A percentile compares a stretch with the other conserved stretches of the same genome.
phyloP scores from a whole-genome alignment of 2,329 filamentous ascomycete genomes.

The Coleophoma eucalyptorum region DNA sequence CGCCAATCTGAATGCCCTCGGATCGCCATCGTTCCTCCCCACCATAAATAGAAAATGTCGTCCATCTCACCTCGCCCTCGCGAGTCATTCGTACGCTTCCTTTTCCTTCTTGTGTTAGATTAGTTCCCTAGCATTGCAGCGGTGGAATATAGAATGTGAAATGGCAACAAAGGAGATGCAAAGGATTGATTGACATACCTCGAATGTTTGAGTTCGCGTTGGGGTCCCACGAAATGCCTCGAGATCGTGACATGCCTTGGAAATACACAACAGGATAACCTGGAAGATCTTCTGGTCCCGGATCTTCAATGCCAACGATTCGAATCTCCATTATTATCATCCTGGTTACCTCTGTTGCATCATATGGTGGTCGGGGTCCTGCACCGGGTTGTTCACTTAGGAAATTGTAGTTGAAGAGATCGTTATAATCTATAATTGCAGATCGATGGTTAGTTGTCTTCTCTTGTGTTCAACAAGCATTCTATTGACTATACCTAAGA shows the following conservation, averaged over 20 bases:
- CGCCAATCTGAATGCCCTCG: slow-evolving; percentile 73
- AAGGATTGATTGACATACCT: slow-evolving; percentile 36
- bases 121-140: not conserved
- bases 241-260: slow-evolving; percentile 53
- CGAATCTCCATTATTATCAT: slow-evolving; percentile 66
- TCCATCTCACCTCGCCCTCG: slow-evolving; percentile 73
- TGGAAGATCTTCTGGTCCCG: slow-evolving; percentile 53
- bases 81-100: slow-evolving; percentile 54
- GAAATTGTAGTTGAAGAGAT: slow-evolving; percentile 73
- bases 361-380: slow-evolving; percentile 48
- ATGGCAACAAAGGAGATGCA: not conserved
- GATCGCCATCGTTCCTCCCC: slow-evolving; percentile 69
- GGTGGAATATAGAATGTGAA: too few relatives aligned
- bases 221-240: slow-evolving; percentile 63
- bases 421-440: slow-evolving; percentile 60
- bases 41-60: slow-evolving; percentile 59
- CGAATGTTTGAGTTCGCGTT: slow-evolving; percentile 64
- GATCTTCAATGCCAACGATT: slow-evolving; percentile 56
- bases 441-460: slow-evolving; percentile 16
- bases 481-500: slow-evolving; percentile 27
- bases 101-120: not conserved
- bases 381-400: slow-evolving; percentile 34
- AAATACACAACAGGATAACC: slow-evolving; percentile 66
- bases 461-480: too few relatives aligned
- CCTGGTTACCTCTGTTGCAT: slow-evolving; percentile 63